These are phyloP conservation scores for Fusarium armeniacum DNA, from an alignment of 2,329 filamentous ascomycete genomes.

Conservation along the genomic window DNA sequence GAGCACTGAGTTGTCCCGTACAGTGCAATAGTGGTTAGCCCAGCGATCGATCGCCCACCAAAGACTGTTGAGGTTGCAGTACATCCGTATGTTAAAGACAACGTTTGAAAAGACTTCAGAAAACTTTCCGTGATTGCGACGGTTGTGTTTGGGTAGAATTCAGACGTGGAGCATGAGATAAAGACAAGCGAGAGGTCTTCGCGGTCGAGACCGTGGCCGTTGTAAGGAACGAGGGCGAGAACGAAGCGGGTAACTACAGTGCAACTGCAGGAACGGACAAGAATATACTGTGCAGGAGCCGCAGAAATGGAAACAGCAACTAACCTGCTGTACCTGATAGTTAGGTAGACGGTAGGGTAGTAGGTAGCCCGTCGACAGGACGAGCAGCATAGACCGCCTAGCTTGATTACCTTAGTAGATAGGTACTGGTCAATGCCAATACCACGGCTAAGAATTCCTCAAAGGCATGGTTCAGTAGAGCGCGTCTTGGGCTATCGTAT, in stretches of 20 bases:
- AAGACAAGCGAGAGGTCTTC: conserved; percentile 18
- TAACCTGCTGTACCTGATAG: too few species aligned
- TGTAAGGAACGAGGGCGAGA: conserved; percentile 31
- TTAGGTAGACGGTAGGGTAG: background rate
- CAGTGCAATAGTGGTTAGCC: background rate
- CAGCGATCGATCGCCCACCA: background rate
- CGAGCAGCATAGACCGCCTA: conserved; percentile 1
- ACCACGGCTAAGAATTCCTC: conserved; percentile 24
- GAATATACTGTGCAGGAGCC: conserved; percentile 27
- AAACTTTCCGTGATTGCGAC: background rate
- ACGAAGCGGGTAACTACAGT: conserved; percentile 32
- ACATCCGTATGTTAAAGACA: background rate
- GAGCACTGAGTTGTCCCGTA: conserved; percentile 4
- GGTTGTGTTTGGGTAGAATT: background rate
- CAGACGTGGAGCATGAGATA: conserved; percentile 24
- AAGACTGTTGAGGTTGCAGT: background rate
- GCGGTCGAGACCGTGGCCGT: conserved; percentile 28
- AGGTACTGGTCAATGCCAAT: background rate
- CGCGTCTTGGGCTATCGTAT: background rate
- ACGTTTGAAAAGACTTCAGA: conserved; percentile 17
- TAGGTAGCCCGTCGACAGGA: background rate
- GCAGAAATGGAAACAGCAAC: conserved; percentile 7
- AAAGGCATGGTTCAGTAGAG: background rate
- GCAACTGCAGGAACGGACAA: background rate
- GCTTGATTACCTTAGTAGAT: background rate